Evolutionary conservation across 441 rosid species (phyloP).

Genomic region (Gossypium trilobum): DNA sequence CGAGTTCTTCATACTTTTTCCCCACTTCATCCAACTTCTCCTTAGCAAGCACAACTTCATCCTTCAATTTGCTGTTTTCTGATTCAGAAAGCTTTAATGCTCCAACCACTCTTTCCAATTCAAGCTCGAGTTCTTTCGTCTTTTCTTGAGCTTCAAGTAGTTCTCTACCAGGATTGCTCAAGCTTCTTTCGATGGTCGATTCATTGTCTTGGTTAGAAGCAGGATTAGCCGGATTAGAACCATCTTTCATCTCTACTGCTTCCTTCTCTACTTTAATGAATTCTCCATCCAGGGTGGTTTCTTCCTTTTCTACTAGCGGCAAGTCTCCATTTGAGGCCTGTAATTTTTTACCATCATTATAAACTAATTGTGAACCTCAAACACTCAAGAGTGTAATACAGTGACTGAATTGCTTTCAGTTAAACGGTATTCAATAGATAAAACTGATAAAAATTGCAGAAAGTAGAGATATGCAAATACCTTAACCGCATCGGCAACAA

Average conservation of each 20-base stretch:
- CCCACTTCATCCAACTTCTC: constrained; percentile 51
- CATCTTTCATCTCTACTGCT: constrained; percentile 51
- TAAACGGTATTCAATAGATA: not conserved
- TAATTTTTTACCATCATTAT: constrained; percentile 12
- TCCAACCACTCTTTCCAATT: constrained; percentile 59
- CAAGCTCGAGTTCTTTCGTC: constrained; percentile 60
- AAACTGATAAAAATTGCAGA: not conserved
- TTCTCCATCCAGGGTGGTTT: constrained; percentile 60
- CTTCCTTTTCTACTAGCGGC: constrained; percentile 43
- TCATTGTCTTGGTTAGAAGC: constrained; percentile 24
- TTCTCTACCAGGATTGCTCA: constrained; percentile 56
- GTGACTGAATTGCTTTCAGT: not conserved
- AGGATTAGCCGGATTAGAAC: constrained; percentile 27
- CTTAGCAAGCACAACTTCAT: constrained; percentile 41
- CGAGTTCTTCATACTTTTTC: constrained; percentile 58
- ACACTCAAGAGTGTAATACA: not conserved
- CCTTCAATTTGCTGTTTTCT: constrained; percentile 48
- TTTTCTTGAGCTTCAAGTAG: constrained; percentile 75
- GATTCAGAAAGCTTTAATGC: constrained; percentile 64
- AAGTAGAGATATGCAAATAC: constrained; percentile 26
- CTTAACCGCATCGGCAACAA: constrained; percentile 39
- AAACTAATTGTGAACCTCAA: not conserved
- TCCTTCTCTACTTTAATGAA: constrained; percentile 94
- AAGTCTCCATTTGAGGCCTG: constrained; percentile 47
- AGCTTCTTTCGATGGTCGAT: constrained; percentile 41